Base-by-base conservation (phyloP, 768 basidiomycete genomes). In the Cantharellus cinnabarinus region DNA sequence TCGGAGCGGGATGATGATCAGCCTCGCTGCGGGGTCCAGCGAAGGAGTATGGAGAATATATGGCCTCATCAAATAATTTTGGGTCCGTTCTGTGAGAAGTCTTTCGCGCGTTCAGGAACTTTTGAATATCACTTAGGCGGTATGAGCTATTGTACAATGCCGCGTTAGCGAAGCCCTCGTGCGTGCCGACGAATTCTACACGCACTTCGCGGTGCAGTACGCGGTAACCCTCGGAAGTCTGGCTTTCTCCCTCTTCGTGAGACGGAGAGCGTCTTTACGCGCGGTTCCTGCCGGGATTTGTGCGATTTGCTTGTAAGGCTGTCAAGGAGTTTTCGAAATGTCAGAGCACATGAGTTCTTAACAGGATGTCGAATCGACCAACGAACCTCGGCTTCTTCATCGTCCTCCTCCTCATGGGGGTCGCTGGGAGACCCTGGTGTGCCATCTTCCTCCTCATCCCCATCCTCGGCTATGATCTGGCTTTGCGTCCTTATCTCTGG, bases 201-300 rank as follows among this genome's bases (percentile, higher is more conserved):
- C 75, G 64, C 69, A 91, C 91, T 78, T 82, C 40, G 91, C 88
- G 14, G 90, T 95, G 50, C 91, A 89, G 70, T 94, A 95, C 3
- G 91, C 93, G 2, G 93, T 95, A n/a, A 93, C 93, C 65, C 93
- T 73, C 40, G 91, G 91, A 7, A 95, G 69, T 7, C 91, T 93
- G 2, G 90, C 89, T 68, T 93, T 94, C 73, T 73, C 71, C 56
- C 87, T 91, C 73, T 95, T 94, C 2, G 91, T 97, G 63, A 97
- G 70, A 60, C 76, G 82, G 62, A 90, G 71, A 2, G 93, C 93
- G 72, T 97, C 93, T 61, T 89, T 77, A 50, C 89, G 80, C 4
- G 93, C 93, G 29, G 91, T 89, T 2, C 93, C 93, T 51, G 89
- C 89, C 2, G 93, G 91, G 57, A 97, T 97, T 41, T 89, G 80